phyloP scores from a whole-genome alignment of 176 grass and related monocot species.

The Oryza coarctata region DNA sequence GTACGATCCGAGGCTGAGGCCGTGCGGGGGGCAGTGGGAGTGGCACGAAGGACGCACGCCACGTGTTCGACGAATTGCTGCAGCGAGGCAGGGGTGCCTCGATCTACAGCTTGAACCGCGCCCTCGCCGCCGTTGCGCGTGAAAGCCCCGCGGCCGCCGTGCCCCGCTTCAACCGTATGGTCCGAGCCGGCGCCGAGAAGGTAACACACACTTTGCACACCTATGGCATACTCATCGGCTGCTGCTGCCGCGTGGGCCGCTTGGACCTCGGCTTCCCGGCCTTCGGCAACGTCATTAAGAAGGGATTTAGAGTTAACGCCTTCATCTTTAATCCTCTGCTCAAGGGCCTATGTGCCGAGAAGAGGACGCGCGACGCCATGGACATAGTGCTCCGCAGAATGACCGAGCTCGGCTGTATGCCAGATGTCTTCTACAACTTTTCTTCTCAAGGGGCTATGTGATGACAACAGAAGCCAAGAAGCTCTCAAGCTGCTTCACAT shows the following conservation, averaged over 20 bases:
- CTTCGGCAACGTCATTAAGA: not conserved
- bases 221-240: not conserved
- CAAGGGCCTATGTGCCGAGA: not conserved
- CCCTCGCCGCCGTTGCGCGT: not conserved
- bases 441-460: not conserved
- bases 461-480: not conserved
- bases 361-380: not conserved
- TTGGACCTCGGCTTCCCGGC: not conserved
- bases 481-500: not conserved
- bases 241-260: not conserved
- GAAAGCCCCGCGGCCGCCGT: not conserved
- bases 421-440: not conserved
- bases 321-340: conserved; percentile 17
- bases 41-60: not conserved
- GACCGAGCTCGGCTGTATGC: not conserved
- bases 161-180: not conserved
- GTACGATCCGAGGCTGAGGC: not conserved
- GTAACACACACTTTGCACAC: too few species aligned
- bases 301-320: not conserved
- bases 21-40: not conserved
- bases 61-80: not conserved
- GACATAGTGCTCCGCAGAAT: not conserved
- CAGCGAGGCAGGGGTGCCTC: too few species aligned
- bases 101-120: too few species aligned
- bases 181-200: not conserved